Base-by-base conservation (phyloP, 495 filamentous ascomycete species). In the Pseudevernia furfuracea region DNA sequence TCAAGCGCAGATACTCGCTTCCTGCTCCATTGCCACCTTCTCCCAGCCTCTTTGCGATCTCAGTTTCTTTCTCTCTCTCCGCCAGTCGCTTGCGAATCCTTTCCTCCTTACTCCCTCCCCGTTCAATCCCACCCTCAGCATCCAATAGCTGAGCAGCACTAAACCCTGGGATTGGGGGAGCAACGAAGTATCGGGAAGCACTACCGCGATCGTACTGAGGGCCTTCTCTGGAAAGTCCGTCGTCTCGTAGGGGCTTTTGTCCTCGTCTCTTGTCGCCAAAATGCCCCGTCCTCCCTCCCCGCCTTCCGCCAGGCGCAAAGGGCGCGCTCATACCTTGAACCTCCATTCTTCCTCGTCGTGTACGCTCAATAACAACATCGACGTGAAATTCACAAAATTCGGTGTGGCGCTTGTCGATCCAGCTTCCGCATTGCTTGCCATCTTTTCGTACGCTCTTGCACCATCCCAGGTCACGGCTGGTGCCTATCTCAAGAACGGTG, bases 381-480 rank as follows among this genome's bases (percentile, higher is more conserved):
- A 96, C 83, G 70, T 99, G 94, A 68, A 89, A 99, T 66, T 95
- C 89, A 76, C 94, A 99, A 72, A 88, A 91, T 67, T 96, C 88
- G 10, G 92, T 96, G 69, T 90, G 89, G 14, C 90, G 81, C 61
- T 80, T 83, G 72, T 99, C 91, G 39, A 99, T 80, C 95, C 95
- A 99, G 57, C 80, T 76, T 34, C 81, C 83, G 73, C 94, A 99
- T 43, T 79, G 78, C 65, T 87, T 82, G 32, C 93, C 92, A 75
- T 96, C 92, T 68, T 89, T 91, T 69, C 89, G 89, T 58, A 90
- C 76, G 23, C 82, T 81, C 72, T 91, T 92, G 77, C 95, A 99
- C 73, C 87, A 97, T 6, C 87, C 91, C 1, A 99, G 80, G 74
- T 99, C 95, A 41, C 90, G 81, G 6, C 90, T 85, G 23, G 82